These are phyloP conservation scores for Penicillium canariense DNA, from an alignment of 495 filamentous ascomycete genomes.

Conservation along the genomic window DNA sequence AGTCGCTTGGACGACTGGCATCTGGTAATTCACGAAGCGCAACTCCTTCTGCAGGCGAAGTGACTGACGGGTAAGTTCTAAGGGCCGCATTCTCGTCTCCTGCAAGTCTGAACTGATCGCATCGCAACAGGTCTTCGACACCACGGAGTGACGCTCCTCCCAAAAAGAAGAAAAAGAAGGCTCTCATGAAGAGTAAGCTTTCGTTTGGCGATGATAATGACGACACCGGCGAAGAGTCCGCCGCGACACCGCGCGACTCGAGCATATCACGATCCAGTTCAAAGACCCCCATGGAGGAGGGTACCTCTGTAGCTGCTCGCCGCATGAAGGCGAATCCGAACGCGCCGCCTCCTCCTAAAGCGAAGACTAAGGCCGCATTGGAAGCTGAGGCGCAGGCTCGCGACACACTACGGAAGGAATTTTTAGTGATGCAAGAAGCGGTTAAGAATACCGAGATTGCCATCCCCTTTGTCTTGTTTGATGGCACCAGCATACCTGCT, in stretches of 20 bases:
- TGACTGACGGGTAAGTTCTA: slow-evolving; percentile 51
- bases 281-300: slow-evolving; percentile 40
- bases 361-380: slow-evolving; percentile 81
- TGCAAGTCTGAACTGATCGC: slow-evolving; percentile 33
- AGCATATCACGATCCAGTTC: slow-evolving; percentile 37
- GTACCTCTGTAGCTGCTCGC: slow-evolving; percentile 32
- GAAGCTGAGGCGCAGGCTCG: slow-evolving; percentile 76
- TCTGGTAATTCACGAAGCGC: slow-evolving; percentile 48
- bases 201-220: slow-evolving; percentile 64
- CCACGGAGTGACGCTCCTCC: slow-evolving; percentile 45
- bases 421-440: slow-evolving; percentile 75
- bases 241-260: slow-evolving; percentile 34
- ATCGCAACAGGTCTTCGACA: slow-evolving; percentile 40
- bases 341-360: slow-evolving; percentile 68
- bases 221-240: slow-evolving; percentile 35
- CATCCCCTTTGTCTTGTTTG: slow-evolving; percentile 97
- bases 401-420: slow-evolving; percentile 82
- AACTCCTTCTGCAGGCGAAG: slow-evolving; percentile 53
- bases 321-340: slow-evolving; percentile 66
- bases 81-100: slow-evolving; percentile 12
- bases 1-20: slow-evolving; percentile 50
- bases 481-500: slow-evolving; percentile 91
- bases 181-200: slow-evolving; percentile 61
- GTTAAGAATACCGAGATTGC: slow-evolving; percentile 87
- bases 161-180: slow-evolving; percentile 68